Percentiles rank a stretch among this genome's conserved stretches.
These are phyloP conservation scores for Apiosordaria backusii DNA, from an alignment of 495 filamentous ascomycete species.

Conservation along the genomic window DNA sequence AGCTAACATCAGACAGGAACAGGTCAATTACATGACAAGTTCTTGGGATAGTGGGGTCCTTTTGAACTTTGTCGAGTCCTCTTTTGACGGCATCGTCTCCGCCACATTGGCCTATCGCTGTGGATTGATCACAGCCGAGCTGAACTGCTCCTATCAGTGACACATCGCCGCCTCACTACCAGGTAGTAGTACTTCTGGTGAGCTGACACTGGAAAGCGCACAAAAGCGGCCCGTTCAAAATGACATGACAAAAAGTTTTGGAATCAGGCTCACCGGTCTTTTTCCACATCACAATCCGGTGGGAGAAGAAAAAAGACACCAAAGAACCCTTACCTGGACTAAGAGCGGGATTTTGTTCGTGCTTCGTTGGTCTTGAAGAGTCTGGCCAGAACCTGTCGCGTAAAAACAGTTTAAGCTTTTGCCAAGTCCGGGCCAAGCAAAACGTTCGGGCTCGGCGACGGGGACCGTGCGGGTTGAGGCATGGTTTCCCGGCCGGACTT, in stretches of 20 bases:
- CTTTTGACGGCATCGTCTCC: not conserved
- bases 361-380: not conserved
- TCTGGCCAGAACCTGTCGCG: not conserved
- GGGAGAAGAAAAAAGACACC: not conserved
- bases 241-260: not conserved
- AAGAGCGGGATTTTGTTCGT: not conserved
- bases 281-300: not conserved
- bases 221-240: not conserved
- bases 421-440: not conserved
- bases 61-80: not conserved
- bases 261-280: not conserved
- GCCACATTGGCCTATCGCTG: too few species aligned
- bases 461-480: not conserved
- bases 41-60: not conserved
- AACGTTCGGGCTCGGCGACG: constrained; percentile 1
- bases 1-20: too few species aligned
- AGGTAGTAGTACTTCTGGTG: too few species aligned
- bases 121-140: not conserved
- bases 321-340: not conserved
- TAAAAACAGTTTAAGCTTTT: constrained; percentile 2
- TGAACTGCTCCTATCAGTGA: not conserved
- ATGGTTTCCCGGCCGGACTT: not conserved
- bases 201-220: not conserved
- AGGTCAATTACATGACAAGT: not conserved
- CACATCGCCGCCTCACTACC: not conserved